Base-by-base conservation (phyloP, 192 early-diverging fungal genomes). In the Mortierella alpina region DNA sequence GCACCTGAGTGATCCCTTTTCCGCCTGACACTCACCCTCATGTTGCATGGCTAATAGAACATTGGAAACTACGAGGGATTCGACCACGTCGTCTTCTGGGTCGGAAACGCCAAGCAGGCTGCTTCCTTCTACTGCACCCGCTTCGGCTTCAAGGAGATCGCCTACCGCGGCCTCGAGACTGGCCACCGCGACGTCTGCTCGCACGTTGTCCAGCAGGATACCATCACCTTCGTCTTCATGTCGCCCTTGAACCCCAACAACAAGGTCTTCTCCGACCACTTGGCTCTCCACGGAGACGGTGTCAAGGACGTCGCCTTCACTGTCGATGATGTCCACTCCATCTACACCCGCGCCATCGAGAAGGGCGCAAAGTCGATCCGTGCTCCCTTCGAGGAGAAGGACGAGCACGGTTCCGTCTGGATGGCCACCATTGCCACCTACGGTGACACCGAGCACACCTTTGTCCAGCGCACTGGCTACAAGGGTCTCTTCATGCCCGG, bases 131-230 rank as follows among this genome's bases (percentile, higher is more conserved):
- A 98, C 86, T 85, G 89, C 84, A 96, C 94, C 58, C 90, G 95
- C 60, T 94, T 97, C 79, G 98, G 98, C 11, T 99, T 99, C 87
- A 89, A 92, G 82, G 91, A 94, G 66, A 71, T 97, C 66, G 96
- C 96, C 15, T 98, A 99, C 89, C 91, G 91, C 70, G 98, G 98
- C 2, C 91, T 99, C 64, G 98, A 99, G 83, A 99, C 96, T 40
- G 96, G 96, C 22, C 81, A 88, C 74, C 92, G 98, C 71, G 88
- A 98, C 47, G 85, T 96, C 18, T 94, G 87, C 50, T 88, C 93
- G 39, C 96, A 99, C 83, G 96, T 91, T n/a, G 92, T 99, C 48
- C 82, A 87, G 59, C 94, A 95, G 85, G 91, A 92, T 74, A 83
- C 89, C 48, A 92, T 95, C 59, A 82, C 86, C 52, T 98, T 98